Evolutionary conservation across 306 rosid genomes (phyloP).

Genomic region (Malus fusca): DNA sequence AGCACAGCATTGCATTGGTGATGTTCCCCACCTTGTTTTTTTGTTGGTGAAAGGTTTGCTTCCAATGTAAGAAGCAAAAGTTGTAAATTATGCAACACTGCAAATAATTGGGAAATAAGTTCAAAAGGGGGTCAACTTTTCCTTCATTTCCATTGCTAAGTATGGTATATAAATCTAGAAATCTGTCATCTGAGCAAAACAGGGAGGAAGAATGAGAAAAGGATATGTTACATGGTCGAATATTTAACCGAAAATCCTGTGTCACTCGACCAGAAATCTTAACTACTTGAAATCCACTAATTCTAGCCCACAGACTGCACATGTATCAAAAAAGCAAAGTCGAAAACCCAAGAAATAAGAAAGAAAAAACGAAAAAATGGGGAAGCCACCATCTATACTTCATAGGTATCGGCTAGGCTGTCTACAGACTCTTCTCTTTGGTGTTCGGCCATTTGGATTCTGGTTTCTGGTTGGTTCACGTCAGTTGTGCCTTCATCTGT

Average conservation of each 20-base stretch:
- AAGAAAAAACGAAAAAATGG: slow-evolving; percentile 7
- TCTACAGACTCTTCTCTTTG: slow-evolving; percentile 82
- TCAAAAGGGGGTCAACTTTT: not conserved
- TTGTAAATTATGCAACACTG: not conserved
- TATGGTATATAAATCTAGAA: slow-evolving; percentile 26
- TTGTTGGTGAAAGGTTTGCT: not conserved
- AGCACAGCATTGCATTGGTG: not conserved
- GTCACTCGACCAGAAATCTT: slow-evolving; percentile 12
- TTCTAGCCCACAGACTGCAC: slow-evolving; percentile 12
- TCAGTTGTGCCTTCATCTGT: slow-evolving; percentile 64
- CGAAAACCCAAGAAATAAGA: slow-evolving; percentile 11
- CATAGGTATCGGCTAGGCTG: slow-evolving; percentile 59
- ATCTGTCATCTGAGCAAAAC: slow-evolving; percentile 20
- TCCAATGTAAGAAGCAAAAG: not conserved
- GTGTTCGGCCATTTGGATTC: slow-evolving; percentile 36
- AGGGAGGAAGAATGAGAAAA: not conserved
- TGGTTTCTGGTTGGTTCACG: slow-evolving; percentile 48
- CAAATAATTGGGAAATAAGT: not conserved
- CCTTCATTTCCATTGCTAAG: slow-evolving; percentile 25
- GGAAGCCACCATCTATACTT: slow-evolving; percentile 41
- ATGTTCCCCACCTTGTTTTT: not conserved
- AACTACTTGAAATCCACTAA: slow-evolving; percentile 2
- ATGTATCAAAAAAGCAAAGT: slow-evolving; percentile 16
- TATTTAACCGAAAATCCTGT: slow-evolving; percentile 17
- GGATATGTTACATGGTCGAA: slow-evolving; percentile 15